Base-by-base conservation (phyloP, 1,139 yeast species). In the Nakaseomyces kungkrabaensis region DNA sequence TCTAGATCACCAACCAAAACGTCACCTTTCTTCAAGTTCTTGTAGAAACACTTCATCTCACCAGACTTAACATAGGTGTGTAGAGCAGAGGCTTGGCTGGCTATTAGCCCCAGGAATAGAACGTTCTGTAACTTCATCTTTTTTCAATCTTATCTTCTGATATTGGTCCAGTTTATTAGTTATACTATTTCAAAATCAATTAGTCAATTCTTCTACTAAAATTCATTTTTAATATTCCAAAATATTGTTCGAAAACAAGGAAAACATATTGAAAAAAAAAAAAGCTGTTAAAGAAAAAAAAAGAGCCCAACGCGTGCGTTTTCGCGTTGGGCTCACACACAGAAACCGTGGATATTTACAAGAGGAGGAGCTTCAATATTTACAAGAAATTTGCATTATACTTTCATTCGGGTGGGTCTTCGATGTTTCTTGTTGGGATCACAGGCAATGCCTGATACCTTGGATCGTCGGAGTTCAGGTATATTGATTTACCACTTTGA, bases 1-100 rank as follows among this genome's bases (percentile, higher is more conserved):
- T 73, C 60, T 58, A 62, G 62, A 54, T 68, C 71, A 6, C 82
- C 84, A 43, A 75, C 70, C 4, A 81, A 72, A 26, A 79, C 62
- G 24, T 77, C 72, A 43, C 76, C 79, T 53, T 70, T 68, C 5
- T 74, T 69, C 37, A 81, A 63, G 45, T 78, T 81, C 55, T 78
- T 80, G 53, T 69, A 77, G 59, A 81, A 81, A 62, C 86, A 80
- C 51, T 55, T 50, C 70, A 46, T 50, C 43, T 65, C 64, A 11
- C 66, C 68, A 0, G 68, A 58, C 2, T 51, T 46, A 32, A 67
- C 47, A 51, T 69, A 69, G 48, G 66, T 59, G 53, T 69, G 71
- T 24, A 68, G 48, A 0, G 62, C 55, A 8, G 45, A 42, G 46
- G 22, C 46, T 3, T 17, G 44, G 22, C 22, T 17, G n/a, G 24